A percentile compares a stretch with the other conserved stretches of the same genome.
Conservation (phyloP, 345 rosid genomes). For the Passiflora organensis region DNA sequence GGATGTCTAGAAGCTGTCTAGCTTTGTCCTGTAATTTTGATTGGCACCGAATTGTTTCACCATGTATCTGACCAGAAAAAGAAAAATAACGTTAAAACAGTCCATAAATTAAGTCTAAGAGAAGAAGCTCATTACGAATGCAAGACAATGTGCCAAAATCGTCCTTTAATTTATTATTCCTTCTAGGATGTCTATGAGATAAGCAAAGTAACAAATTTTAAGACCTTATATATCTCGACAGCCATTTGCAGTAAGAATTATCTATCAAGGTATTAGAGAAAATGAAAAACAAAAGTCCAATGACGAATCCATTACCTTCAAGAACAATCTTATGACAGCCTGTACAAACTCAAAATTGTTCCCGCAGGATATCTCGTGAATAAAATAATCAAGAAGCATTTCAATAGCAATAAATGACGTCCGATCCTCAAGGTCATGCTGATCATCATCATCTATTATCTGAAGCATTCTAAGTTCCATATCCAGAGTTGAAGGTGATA, state of each 20-base stretch:
- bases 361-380: constrained; percentile 56
- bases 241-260: too few species aligned
- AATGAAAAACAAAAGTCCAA: neutral
- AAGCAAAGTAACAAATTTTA: neutral
- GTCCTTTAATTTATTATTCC: too few species aligned
- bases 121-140: too few species aligned
- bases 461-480: constrained; percentile 90
- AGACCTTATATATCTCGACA: neutral
- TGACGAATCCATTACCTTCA: constrained; percentile 57
- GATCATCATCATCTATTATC: constrained; percentile 64
- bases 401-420: constrained; percentile 58
- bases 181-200: neutral
- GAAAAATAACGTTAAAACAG: neutral
- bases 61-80: constrained; percentile 64
- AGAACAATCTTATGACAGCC: constrained; percentile 71
- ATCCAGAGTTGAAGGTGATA: constrained; percentile 84
- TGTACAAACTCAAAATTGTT: constrained; percentile 89
- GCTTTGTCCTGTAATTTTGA: constrained; percentile 64
- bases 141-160: neutral
- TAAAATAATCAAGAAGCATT: constrained; percentile 74
- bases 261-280: neutral
- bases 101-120: too few species aligned
- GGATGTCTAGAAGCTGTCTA: constrained; percentile 59
- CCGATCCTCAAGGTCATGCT: constrained; percentile 56
- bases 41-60: constrained; percentile 72